Conservation (phyloP, 805 yeast species). For the Saturnispora gosingensis region DNA sequence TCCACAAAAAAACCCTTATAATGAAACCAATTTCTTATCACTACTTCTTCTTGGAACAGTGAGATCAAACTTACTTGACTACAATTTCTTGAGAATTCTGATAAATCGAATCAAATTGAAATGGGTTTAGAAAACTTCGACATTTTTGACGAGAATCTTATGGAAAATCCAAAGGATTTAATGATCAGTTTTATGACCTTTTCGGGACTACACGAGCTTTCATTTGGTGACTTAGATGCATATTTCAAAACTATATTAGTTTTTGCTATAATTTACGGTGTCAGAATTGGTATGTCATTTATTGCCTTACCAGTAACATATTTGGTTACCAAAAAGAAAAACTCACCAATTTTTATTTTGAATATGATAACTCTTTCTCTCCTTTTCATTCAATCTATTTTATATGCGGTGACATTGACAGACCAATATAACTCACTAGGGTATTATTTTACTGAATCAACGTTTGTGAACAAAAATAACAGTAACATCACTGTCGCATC, state of each 20-base stretch:
- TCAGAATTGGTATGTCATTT: slow-evolving; percentile 50
- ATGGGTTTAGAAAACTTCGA: background rate
- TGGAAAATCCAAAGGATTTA: slow-evolving; percentile 14
- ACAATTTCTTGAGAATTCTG: too few relatives aligned
- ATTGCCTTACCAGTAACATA: slow-evolving; percentile 36
- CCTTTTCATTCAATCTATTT: slow-evolving; percentile 49
- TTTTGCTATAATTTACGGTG: slow-evolving; percentile 43
- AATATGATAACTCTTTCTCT: slow-evolving; percentile 54
- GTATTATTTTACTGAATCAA: slow-evolving; percentile 37
- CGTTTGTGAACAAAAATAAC: slow-evolving; percentile 30
- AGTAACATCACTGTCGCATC: slow-evolving; percentile 50
- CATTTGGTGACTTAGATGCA: slow-evolving; percentile 36
- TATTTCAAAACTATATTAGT: slow-evolving; percentile 28
- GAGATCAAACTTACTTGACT: too few relatives aligned
- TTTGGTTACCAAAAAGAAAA: slow-evolving; percentile 42
- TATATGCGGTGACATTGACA: slow-evolving; percentile 46
- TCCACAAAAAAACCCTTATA: background rate
- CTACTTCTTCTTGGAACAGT: too few relatives aligned
- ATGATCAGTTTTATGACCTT: slow-evolving; percentile 34
- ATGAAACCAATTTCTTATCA: too few relatives aligned
- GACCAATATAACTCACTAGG: slow-evolving; percentile 45
- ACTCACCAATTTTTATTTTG: slow-evolving; percentile 63
- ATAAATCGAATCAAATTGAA: too few relatives aligned
- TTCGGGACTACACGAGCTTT: slow-evolving; percentile 30
- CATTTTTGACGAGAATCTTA: background rate